Conservation (phyloP, 768 basidiomycete genomes). For the Rhizopogon salebrosus region DNA sequence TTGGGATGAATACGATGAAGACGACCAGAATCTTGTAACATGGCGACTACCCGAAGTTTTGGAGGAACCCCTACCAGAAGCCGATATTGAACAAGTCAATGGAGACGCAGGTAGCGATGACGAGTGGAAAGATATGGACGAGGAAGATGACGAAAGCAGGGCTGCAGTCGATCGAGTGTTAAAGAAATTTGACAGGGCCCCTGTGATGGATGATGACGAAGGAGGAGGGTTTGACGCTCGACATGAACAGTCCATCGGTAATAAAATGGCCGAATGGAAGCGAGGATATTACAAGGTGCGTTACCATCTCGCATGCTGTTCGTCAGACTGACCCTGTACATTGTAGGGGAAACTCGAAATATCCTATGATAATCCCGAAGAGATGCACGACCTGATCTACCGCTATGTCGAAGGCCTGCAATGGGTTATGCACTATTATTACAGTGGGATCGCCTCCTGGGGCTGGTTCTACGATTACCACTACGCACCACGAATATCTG, state of each 20-base stretch:
- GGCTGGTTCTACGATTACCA: constrained; percentile 99
- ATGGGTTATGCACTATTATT: constrained; percentile 99
- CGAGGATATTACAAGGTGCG: constrained; percentile 79
- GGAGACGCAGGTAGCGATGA: constrained; percentile 50
- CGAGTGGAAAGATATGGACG: constrained; percentile 44
- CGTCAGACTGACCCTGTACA: constrained; percentile 8
- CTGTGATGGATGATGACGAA: constrained; percentile 65
- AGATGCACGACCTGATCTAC: constrained; percentile 66
- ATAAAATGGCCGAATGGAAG: constrained; percentile 95
- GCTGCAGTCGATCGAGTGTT: constrained; percentile 79
- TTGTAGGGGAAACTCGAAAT: constrained; percentile 82
- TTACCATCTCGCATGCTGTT: background rate
- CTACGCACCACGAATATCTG: constrained; percentile 94
- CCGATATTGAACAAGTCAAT: constrained; percentile 28
- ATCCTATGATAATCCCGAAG: constrained; percentile 61
- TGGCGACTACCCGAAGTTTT: constrained; percentile 51
- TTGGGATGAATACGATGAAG: constrained; percentile 94
- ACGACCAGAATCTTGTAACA: constrained; percentile 73
- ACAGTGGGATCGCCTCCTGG: constrained; percentile 96
- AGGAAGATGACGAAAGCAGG: constrained; percentile 64
- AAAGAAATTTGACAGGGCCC: constrained; percentile 83
- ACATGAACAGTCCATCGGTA: constrained; percentile 63
- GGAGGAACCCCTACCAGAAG: constrained; percentile 29
- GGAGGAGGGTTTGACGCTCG: constrained; percentile 75
- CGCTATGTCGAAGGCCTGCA: constrained; percentile 92